Conservation (phyloP, 2,329 filamentous ascomycete genomes). For the Claviceps spartinae region DNA sequence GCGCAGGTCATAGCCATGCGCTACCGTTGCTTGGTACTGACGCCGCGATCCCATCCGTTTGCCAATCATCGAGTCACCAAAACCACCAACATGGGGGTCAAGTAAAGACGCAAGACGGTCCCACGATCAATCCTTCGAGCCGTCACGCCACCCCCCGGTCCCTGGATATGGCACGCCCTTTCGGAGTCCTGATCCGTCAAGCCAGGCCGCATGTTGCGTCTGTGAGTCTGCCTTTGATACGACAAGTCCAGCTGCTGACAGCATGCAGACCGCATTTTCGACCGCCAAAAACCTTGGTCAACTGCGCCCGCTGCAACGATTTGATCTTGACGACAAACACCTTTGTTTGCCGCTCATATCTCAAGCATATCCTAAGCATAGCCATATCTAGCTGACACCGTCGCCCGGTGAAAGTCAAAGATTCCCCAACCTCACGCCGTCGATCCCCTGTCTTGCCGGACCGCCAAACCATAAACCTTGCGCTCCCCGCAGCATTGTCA, state of each 20-base stretch:
- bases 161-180: not conserved
- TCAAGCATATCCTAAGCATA: not conserved
- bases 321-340: not conserved
- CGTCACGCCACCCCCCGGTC: not conserved
- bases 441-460: not conserved
- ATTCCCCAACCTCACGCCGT: not conserved
- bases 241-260: not conserved
- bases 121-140: not conserved
- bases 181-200: not conserved
- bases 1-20: too few relatives aligned
- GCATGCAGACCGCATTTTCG: not conserved
- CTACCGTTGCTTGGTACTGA: not conserved
- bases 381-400: not conserved
- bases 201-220: not conserved
- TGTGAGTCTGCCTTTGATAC: not conserved
- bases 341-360: not conserved
- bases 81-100: too few relatives aligned
- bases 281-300: not conserved
- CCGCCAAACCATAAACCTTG: not conserved
- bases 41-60: not conserved
- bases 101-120: not conserved
- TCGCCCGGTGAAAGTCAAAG: not conserved
- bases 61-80: not conserved
- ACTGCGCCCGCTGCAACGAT: not conserved
- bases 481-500: not conserved